Evolutionary conservation across 108 stramenopile genomes (phyloP), one percentile per base, ranked within the genome.

Genomic region (Mediolabrus comicus): DNA sequence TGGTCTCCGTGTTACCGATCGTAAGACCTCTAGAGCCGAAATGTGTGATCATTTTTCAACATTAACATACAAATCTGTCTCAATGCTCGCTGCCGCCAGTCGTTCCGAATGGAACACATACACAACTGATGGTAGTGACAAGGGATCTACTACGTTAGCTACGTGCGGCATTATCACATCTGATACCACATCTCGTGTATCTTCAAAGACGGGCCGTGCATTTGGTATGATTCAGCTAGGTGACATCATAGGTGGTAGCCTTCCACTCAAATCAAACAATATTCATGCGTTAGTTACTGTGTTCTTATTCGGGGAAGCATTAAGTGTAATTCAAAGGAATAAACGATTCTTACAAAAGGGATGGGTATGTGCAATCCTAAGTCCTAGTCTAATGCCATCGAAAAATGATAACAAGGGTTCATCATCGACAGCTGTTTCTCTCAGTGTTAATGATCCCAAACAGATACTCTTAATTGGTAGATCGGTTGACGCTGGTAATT

Each of bases 261-360:
- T 5, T 3, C 19, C n/a, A 17, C 35, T 54, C 4, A 36, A 30
- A 10, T 63, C 61, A 22, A 51, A 34, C 27, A 39, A 22, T 11
- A 76, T 88, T 17, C 86, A 83, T 33, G 83, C 88, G 0, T 73
- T 83, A 9, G 53, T 94, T 4, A 64, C 87, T 1, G 81, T 94
- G 9, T 85, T 94, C 35, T 65, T 94, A 33, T 94, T 94, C 68
- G 92, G 92, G 26, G 77, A 87, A 62, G 90, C 84, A 29, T 24
- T 78, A 58, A 19, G 38, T 6, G 26, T 71, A 1, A 54, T 78
- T 41, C 34, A 56, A 4, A 6, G 14, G 3, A 62, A 53, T 9
- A 56, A 27, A 2, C 32, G 27, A 25, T 94, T 85, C 65, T 62
- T 80, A 5, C 72, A 77, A 28, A 64, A 71, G 7, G 92, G 92